Conservation (phyloP, 2,329 filamentous ascomycete species). For the Metarhizium brunneum region DNA sequence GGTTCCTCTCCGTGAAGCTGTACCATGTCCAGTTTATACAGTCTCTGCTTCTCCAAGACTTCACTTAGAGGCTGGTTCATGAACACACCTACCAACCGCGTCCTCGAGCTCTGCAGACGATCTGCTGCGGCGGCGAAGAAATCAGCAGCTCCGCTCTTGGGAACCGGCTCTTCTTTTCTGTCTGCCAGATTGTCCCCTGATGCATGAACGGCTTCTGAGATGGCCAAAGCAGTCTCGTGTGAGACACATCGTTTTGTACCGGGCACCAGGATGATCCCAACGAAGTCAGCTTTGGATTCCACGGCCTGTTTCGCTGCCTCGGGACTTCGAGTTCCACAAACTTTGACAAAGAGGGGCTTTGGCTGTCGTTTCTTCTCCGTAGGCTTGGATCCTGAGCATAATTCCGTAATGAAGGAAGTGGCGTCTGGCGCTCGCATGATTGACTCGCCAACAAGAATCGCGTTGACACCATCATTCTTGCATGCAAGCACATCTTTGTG, state of each 20-base stretch:
- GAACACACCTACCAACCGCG: constrained; percentile 88
- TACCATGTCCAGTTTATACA: constrained; percentile 74
- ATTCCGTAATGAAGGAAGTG: constrained; percentile 69
- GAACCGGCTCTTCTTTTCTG: constrained; percentile 15
- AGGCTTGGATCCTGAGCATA: constrained; percentile 54
- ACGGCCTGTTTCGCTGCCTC: constrained; percentile 75
- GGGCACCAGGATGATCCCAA: constrained; percentile 86
- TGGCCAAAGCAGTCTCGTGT: constrained; percentile 68
- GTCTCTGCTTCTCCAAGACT: constrained; percentile 66
- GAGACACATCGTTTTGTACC: constrained; percentile 72
- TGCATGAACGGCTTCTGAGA: constrained; percentile 69
- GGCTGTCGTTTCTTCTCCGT: constrained; percentile 23
- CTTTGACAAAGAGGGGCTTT: constrained; percentile 68
- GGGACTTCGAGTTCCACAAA: constrained; percentile 80
- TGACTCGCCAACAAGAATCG: constrained; percentile 88
- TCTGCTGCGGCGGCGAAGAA: constrained; percentile 57
- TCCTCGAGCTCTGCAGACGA: constrained; percentile 44
- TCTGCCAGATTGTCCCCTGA: constrained; percentile 42
- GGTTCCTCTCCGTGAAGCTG: constrained; percentile 92
- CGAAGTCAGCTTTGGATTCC: constrained; percentile 78
- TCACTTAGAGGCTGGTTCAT: constrained; percentile 81
- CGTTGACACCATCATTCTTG: constrained; percentile 80
- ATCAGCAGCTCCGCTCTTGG: constrained; percentile 40
- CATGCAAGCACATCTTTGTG: constrained; percentile 83
- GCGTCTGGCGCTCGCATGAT: constrained; percentile 88